These are phyloP conservation scores for Mimosa pudica DNA, from an alignment of 306 rosid genomes.

Conservation along the genomic window DNA sequence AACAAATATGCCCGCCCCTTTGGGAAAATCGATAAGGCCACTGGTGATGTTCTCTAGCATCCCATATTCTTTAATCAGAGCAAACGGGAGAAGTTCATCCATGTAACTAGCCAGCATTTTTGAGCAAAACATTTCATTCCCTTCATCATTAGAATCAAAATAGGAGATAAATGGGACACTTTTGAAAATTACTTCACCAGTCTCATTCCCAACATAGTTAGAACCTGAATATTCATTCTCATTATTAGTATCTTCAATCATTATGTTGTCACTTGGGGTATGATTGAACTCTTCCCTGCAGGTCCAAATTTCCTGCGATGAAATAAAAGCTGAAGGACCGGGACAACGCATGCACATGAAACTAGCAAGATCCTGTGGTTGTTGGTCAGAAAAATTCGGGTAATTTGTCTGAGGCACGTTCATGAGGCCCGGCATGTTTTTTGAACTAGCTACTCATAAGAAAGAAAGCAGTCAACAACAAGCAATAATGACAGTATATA, in stretches of 20 bases:
- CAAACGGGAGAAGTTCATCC: background rate
- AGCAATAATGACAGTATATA: background rate
- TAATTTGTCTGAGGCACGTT: slow-evolving; percentile 30
- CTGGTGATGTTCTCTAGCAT: background rate
- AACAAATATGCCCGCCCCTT: slow-evolving; percentile 14
- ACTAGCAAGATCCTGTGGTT: background rate
- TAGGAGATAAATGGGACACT: background rate
- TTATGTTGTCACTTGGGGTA: background rate
- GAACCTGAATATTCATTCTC: background rate
- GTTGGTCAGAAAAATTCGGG: background rate
- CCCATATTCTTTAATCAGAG: background rate
- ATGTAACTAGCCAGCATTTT: background rate
- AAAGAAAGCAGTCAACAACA: slow-evolving; percentile 18
- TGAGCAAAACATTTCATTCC: slow-evolving; percentile 10
- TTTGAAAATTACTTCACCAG: background rate
- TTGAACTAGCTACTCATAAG: slow-evolving; percentile 48
- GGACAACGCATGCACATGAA: background rate
- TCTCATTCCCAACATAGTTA: background rate
- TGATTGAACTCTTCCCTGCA: background rate
- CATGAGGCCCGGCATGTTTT: slow-evolving; percentile 43
- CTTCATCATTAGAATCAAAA: slow-evolving; percentile 2
- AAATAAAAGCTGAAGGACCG: slow-evolving; percentile 9
- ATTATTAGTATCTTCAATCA: background rate
- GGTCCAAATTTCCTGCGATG: slow-evolving; percentile 1
- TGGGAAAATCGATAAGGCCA: slow-evolving; percentile 11